Base-by-base conservation (phyloP, 148 eudicot genomes). In the Heliamphora exappendiculata region DNA sequence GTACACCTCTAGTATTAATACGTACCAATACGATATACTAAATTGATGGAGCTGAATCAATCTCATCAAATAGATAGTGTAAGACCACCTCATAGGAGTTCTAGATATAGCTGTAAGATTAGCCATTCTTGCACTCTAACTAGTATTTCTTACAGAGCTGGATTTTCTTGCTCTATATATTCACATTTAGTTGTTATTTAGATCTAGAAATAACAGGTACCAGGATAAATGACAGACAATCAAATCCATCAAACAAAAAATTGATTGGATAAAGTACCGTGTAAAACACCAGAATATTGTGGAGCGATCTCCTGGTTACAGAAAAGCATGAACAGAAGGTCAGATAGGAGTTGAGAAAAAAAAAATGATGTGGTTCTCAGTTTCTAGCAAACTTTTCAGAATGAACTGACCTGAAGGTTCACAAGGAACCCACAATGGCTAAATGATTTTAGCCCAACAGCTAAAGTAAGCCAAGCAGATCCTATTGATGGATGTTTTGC, bases 341-440 rank as follows among this genome's bases (percentile, higher is more conserved):
- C 76, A 81, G 51, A n/a, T n/a, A n/a, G n/a, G n/a, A 72, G 42
- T n/a, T 24, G 59, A 58, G 42, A 59, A 29, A 74, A 70, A 22
- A 41, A 28, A 51, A 4, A 28, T 14, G 8, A 29, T 77, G 17
- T 64, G 55, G 42, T 76, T 58, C 57, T 68, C 49, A 73, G 37
- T 75, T 33, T 33, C 22, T 3, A 53, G 26, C 37, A 36, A 64
- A 8, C 28, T 41, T 44, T 31, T 64, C 34, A 41, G 47, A 70
- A 75, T 53, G 51, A 59, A 80, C 86, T 51, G 58, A 93, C 98
- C 96, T 93, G 98, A 79, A 93, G 88, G 81, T 93, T 93, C 42
- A 93, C 98, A 82, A 93, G 92, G 85, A 93, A 93, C 67, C 98
- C 98, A 74, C 87, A 87, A 79, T 93, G 98, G 80, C 98, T 93